phyloP scores from a whole-genome alignment of 208 protist genomes.

The Wallacemonas collosoma region DNA sequence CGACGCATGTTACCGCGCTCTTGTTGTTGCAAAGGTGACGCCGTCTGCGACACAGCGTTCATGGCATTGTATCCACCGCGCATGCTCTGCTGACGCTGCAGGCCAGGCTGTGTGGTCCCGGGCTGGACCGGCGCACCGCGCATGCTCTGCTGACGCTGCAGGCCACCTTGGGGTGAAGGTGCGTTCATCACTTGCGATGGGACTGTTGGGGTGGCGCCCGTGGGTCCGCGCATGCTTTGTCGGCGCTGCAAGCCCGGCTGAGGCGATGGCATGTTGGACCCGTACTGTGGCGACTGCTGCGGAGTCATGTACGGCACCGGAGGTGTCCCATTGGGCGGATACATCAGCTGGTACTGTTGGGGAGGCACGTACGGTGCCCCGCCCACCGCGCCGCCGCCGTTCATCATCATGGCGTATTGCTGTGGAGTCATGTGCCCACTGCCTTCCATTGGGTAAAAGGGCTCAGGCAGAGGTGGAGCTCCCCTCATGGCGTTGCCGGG shows the following conservation, averaged over 20 bases:
- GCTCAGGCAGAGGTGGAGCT: neutral
- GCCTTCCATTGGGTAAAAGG: slow-evolving; percentile 11
- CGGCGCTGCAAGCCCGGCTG: slow-evolving; percentile 4
- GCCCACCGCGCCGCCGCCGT: neutral
- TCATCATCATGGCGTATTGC: slow-evolving; percentile 13
- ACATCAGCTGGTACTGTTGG: neutral
- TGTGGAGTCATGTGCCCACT: slow-evolving; percentile 4
- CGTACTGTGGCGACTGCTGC: neutral
- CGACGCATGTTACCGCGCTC: neutral
- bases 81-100: slow-evolving; percentile 5
- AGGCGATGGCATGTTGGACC: neutral
- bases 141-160: slow-evolving; percentile 9
- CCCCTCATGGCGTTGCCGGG: neutral
- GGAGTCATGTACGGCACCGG: slow-evolving; percentile 21
- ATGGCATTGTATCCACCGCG: neutral
- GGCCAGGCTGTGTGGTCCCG: neutral
- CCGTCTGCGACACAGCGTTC: neutral
- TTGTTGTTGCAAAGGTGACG: neutral
- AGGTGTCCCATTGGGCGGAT: slow-evolving; percentile 8
- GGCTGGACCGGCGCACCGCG: neutral
- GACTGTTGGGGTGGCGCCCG: neutral
- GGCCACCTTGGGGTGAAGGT: neutral
- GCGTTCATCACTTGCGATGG: neutral
- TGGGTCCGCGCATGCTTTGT: neutral
- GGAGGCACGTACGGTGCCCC: neutral